These are phyloP conservation scores for Aspergillus nidulans DNA, from an alignment of 495 filamentous ascomycete species.

Conservation along the genomic window DNA sequence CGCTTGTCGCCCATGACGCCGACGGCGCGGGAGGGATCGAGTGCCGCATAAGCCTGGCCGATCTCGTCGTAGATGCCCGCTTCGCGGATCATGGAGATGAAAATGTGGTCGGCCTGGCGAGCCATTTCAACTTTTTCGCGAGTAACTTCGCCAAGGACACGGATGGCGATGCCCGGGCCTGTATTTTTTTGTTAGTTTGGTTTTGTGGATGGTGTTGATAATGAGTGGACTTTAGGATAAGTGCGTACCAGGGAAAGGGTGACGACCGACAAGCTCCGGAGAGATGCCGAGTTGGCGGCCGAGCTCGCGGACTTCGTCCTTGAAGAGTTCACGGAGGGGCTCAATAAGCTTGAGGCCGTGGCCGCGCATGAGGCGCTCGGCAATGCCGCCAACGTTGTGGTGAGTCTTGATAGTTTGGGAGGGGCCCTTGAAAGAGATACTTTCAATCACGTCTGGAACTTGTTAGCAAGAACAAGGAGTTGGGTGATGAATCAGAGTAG, in stretches of 20 bases:
- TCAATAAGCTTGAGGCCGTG: conserved; percentile 69
- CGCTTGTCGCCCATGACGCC: conserved; percentile 78
- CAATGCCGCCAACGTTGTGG: conserved; percentile 77
- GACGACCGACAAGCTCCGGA: conserved; percentile 73
- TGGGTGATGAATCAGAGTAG: not conserved
- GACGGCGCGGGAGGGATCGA: conserved; percentile 67
- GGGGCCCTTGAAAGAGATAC: conserved; percentile 77
- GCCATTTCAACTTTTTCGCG: conserved; percentile 73
- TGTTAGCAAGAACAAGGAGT: conserved; percentile 17
- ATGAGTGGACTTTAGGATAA: no score
- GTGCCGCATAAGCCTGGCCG: conserved; percentile 76
- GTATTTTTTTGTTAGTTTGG: conserved; percentile 13
- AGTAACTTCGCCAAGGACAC: conserved; percentile 86
- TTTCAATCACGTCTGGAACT: conserved; percentile 69
- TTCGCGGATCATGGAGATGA: conserved; percentile 78
- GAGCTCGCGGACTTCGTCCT: conserved; percentile 73
- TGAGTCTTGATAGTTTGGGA: conserved; percentile 79
- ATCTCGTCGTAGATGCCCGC: conserved; percentile 83
- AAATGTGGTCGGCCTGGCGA: conserved; percentile 75
- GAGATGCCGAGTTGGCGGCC: conserved; percentile 73
- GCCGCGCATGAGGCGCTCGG: conserved; percentile 49
- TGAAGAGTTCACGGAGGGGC: conserved; percentile 76
- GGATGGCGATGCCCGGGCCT: conserved; percentile 81
- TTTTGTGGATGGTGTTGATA: not conserved
- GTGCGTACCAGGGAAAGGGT: conserved; percentile 66